Percentiles rank a stretch among this genome's conserved stretches.
Conservation (phyloP, 2,329 filamentous ascomycete genomes). For the Penicillium sp. region DNA sequence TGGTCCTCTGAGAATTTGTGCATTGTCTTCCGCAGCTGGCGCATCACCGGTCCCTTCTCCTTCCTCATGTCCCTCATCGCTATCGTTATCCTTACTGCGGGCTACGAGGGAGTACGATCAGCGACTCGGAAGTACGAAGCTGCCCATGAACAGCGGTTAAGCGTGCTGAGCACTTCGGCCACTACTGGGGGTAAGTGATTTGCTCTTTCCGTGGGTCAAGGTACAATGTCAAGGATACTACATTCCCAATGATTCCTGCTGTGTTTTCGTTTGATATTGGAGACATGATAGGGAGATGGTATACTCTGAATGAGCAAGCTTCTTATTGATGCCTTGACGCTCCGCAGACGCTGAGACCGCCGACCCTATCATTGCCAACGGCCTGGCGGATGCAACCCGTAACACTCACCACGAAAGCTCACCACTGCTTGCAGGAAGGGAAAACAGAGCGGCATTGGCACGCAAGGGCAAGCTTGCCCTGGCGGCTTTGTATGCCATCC, state of each 20-base stretch:
- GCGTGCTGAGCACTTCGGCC: slow-evolving; percentile 32
- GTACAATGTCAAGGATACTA: background rate
- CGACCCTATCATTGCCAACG: slow-evolving; percentile 28
- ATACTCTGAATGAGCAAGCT: slow-evolving; percentile 22
- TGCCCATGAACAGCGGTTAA: slow-evolving; percentile 50
- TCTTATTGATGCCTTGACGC: slow-evolving; percentile 26
- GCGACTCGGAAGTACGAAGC: slow-evolving; percentile 72
- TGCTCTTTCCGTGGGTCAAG: slow-evolving; percentile 3
- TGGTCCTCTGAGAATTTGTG: slow-evolving; percentile 93
- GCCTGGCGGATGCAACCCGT: slow-evolving; percentile 17
- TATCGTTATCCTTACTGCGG: slow-evolving; percentile 79
- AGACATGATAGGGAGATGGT: slow-evolving; percentile 11
- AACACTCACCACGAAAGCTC: slow-evolving; percentile 56
- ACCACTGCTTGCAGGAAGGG: slow-evolving; percentile 72
- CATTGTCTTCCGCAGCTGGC: slow-evolving; percentile 93
- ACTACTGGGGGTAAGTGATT: slow-evolving; percentile 32
- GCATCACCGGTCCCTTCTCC: slow-evolving; percentile 68
- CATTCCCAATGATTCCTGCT: background rate
- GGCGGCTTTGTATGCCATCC: slow-evolving; percentile 78
- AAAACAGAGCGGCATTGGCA: slow-evolving; percentile 57
- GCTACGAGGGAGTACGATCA: slow-evolving; percentile 85
- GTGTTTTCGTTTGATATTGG: background rate
- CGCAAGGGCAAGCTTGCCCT: slow-evolving; percentile 74
- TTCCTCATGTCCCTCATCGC: slow-evolving; percentile 79
- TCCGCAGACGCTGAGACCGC: slow-evolving; percentile 37